Conservation (phyloP, 2,329 filamentous ascomycete genomes). For the Arthrinium puccinioides region DNA sequence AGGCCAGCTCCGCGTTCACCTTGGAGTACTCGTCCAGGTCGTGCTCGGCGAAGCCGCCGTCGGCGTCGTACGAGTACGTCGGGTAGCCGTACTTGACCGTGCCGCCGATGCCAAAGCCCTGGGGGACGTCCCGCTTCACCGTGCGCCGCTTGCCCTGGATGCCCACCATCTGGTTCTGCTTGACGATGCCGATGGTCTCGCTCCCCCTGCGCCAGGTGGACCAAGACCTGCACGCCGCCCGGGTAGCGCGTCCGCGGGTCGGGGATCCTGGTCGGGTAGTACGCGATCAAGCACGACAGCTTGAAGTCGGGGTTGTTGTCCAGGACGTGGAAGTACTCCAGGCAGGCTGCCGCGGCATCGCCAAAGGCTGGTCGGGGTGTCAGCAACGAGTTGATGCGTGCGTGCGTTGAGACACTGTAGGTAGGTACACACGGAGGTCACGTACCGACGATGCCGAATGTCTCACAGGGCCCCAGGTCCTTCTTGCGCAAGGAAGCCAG, state of each 20-base stretch:
- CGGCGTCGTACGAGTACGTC: conserved; percentile 35
- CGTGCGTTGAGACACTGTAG: too few relatives aligned
- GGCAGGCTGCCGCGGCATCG: conserved; percentile 32
- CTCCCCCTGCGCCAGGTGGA: conserved; percentile 33
- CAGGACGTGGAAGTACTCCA: conserved; percentile 36
- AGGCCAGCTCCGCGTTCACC: conserved; percentile 58
- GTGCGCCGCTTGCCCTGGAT: conserved; percentile 35
- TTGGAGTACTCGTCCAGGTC: conserved; percentile 62
- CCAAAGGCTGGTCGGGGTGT: conserved; percentile 28
- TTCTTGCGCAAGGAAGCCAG: conserved; percentile 24
- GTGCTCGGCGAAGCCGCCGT: conserved; percentile 64
- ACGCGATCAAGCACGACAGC: conserved; percentile 34
- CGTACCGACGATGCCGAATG: conserved; percentile 35
- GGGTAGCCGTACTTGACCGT: conserved; percentile 28
- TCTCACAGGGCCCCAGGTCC: conserved; percentile 31
- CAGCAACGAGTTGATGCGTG: conserved; percentile 1
- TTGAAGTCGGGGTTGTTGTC: conserved; percentile 37
- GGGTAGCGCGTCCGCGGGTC: conserved; percentile 34
- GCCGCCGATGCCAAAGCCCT: conserved; percentile 29
- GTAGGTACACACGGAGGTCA: background rate
- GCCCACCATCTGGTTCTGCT: conserved; percentile 34
- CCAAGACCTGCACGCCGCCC: conserved; percentile 28
- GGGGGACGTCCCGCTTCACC: conserved; percentile 23
- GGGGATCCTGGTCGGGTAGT: conserved; percentile 36
- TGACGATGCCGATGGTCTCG: conserved; percentile 29